phyloP scores from a whole-genome alignment of 2,329 filamentous ascomycete genomes.

The Triangularia verruculosa region DNA sequence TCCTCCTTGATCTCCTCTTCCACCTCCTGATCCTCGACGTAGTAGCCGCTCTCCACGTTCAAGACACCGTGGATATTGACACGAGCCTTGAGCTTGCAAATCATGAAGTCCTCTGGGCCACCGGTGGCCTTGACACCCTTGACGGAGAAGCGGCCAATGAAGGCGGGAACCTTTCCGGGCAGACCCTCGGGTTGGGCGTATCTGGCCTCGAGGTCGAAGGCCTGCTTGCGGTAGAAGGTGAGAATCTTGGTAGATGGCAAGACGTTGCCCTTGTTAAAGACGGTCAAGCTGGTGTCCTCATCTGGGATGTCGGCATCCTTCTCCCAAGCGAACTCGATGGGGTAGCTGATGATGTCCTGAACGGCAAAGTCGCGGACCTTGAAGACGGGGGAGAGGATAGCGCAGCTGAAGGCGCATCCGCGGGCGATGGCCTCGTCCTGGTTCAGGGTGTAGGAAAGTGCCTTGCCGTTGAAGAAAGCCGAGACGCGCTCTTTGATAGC shows the following conservation, averaged over 20 bases:
- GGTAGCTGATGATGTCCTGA: constrained; percentile 96
- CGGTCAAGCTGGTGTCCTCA: constrained; percentile 93
- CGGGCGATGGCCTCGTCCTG: constrained; percentile 96
- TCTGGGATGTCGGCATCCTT: constrained; percentile 97
- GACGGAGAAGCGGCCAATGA: constrained; percentile 96
- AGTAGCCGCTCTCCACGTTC: constrained; percentile 96
- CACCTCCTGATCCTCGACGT: constrained; percentile 94
- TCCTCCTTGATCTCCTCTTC: constrained; percentile 62
- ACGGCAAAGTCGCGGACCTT: constrained; percentile 97
- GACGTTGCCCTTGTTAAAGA: constrained; percentile 96
- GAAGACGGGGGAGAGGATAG: constrained; percentile 95
- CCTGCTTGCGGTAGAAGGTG: constrained; percentile 97
- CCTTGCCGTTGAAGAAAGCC: constrained; percentile 89
- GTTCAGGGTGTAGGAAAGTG: constrained; percentile 93
- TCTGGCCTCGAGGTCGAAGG: constrained; percentile 92
- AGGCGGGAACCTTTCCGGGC: constrained; percentile 86
- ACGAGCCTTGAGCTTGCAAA: constrained; percentile 98
- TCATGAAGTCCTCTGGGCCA: constrained; percentile 96
- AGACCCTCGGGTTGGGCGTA: constrained; percentile 85
- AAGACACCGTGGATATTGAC: constrained; percentile 95
- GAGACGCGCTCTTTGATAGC: constrained; percentile 86
- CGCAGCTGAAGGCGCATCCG: constrained; percentile 95
- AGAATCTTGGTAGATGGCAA: constrained; percentile 99
- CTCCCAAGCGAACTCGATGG: constrained; percentile 98
- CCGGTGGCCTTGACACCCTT: constrained; percentile 90